Evolutionary conservation across 176 grass and related monocot genomes (phyloP).

Genomic region (Chloris gayana): DNA sequence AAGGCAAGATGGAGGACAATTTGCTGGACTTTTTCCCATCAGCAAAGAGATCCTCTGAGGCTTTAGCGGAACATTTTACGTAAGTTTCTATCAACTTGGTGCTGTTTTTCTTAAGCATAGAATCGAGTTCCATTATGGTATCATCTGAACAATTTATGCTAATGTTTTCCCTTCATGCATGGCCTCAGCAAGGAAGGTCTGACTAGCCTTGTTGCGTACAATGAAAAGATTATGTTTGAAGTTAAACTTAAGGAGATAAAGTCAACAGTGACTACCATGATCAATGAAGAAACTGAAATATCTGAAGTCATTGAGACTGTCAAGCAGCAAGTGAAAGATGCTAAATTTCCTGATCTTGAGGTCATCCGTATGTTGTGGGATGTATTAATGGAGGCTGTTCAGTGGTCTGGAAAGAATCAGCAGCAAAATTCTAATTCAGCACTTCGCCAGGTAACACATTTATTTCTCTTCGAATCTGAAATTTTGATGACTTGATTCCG

Average conservation of each 20-base stretch:
- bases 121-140: neutral
- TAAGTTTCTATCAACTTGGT: constrained; percentile 37
- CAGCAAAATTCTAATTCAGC: constrained; percentile 97
- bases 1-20: constrained; percentile 97
- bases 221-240: constrained; percentile 98
- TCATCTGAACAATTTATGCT: constrained; percentile 6
- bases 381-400: constrained; percentile 95
- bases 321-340: constrained; percentile 91
- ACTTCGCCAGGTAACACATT: constrained; percentile 67
- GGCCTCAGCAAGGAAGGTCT: constrained; percentile 85
- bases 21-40: constrained; percentile 91
- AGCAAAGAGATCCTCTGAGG: constrained; percentile 63
- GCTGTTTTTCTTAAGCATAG: constrained; percentile 9
- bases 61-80: constrained; percentile 88
- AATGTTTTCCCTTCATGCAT: constrained; percentile 22
- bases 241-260: constrained; percentile 98
- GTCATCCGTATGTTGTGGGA: constrained; percentile 95
- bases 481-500: neutral
- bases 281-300: constrained; percentile 80
- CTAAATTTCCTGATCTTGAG: constrained; percentile 92
- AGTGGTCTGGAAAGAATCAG: constrained; percentile 99
- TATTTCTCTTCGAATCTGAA: neutral
- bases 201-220: constrained; percentile 81
- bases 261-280: constrained; percentile 73
- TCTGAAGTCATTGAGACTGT: constrained; percentile 84